phyloP scores from a whole-genome alignment of 2,329 filamentous ascomycete species.

The Alternaria triticina region DNA sequence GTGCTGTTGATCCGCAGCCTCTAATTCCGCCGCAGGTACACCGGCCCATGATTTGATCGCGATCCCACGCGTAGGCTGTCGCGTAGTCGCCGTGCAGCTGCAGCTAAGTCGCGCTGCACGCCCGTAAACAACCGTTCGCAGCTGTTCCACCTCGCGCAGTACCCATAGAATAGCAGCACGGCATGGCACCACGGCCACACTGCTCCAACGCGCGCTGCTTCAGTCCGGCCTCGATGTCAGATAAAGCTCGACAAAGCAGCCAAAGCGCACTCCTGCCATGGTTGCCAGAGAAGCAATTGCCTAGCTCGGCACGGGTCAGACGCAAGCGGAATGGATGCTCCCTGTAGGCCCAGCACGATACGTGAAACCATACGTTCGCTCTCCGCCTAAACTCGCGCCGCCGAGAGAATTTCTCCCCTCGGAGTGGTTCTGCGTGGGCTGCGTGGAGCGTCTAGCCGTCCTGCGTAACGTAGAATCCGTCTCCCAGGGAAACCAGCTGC shows the following conservation, averaged over 20 bases:
- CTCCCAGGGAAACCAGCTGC: constrained; percentile 32
- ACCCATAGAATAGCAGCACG: background rate
- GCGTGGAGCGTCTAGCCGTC: constrained; percentile 1
- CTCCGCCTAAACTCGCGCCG: constrained; percentile 31
- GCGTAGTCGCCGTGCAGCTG: constrained; percentile 10
- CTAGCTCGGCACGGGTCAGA: constrained; percentile 26
- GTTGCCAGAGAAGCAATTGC: constrained; percentile 31
- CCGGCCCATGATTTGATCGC: constrained; percentile 19
- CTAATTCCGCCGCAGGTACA: constrained; percentile 21
- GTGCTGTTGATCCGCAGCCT: constrained; percentile 28
- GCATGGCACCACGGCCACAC: constrained; percentile 1
- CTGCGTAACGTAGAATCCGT: constrained; percentile 33
- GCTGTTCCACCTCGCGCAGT: constrained; percentile 3
- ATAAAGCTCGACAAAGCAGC: constrained; percentile 19
- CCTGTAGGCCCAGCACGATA: constrained; percentile 22
- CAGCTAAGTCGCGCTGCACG: constrained; percentile 14
- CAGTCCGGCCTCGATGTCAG: constrained; percentile 5
- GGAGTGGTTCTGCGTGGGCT: constrained; percentile 11
- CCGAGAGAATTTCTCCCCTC: constrained; percentile 16
- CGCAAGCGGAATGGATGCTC: constrained; percentile 28
- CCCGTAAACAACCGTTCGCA: constrained; percentile 23
- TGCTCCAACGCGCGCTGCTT: constrained; percentile 23
- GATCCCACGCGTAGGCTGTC: constrained; percentile 4
- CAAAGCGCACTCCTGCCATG: constrained; percentile 20
- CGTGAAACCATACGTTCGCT: constrained; percentile 35